Evolutionary conservation across 352 stramenopile genomes (phyloP).

Genomic region (Detonula confervacea): DNA sequence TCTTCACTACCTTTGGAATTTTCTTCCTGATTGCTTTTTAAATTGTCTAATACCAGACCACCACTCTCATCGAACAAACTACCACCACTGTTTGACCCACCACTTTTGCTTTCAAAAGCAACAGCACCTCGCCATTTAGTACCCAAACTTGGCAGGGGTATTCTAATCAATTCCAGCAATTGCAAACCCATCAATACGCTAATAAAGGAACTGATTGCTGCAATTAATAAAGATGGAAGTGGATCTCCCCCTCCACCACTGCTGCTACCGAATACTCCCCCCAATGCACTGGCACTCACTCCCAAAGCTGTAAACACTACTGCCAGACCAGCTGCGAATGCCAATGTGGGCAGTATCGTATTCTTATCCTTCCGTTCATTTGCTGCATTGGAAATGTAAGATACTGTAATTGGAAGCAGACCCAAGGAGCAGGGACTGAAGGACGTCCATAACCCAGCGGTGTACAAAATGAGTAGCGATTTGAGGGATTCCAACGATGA

Average conservation of each 20-base stretch:
- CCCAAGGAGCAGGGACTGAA: conserved; percentile 77
- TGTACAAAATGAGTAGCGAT: conserved; percentile 72
- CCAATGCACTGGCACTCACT: conserved; percentile 64
- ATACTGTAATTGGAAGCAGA: conserved; percentile 76
- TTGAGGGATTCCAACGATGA: conserved; percentile 7
- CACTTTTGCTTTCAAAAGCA: conserved; percentile 17
- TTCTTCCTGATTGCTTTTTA: conserved; percentile 19
- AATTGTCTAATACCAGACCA: conserved; percentile 43
- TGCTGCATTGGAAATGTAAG: conserved; percentile 70
- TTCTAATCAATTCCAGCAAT: conserved; percentile 72
- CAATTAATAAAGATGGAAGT: conserved; percentile 27
- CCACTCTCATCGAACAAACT: conserved; percentile 59
- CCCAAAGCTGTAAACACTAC: conserved; percentile 77
- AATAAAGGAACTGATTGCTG: conserved; percentile 64
- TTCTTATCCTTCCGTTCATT: conserved; percentile 67
- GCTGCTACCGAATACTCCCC: conserved; percentile 69
- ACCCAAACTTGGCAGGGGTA: conserved; percentile 68
- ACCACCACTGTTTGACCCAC: conserved; percentile 1
- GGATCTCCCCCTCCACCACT: not conserved
- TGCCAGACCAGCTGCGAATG: conserved; percentile 70
- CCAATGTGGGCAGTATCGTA: conserved; percentile 69
- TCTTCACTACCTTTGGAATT: conserved; percentile 44
- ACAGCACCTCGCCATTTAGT: conserved; percentile 26
- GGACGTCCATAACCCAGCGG: conserved; percentile 69
- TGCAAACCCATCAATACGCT: conserved; percentile 80